Evolutionary conservation across 345 rosid species (phyloP).

Genomic region (Salix arbutifolia): DNA sequence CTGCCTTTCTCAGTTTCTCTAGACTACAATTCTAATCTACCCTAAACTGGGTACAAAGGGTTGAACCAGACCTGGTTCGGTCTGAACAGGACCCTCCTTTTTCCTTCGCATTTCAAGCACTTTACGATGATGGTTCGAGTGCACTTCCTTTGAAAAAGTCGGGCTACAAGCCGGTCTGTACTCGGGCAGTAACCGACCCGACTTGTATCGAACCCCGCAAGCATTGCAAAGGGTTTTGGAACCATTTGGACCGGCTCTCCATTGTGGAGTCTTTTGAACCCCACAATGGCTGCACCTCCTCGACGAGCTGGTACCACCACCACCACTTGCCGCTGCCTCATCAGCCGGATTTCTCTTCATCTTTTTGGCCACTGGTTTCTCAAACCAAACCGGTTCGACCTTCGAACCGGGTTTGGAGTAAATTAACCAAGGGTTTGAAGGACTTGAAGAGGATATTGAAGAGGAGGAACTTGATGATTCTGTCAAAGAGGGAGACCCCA

Average conservation of each 20-base stretch:
- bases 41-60: slow-evolving; percentile 57
- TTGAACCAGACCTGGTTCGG: slow-evolving; percentile 32
- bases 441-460: slow-evolving; percentile 31
- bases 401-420: slow-evolving; percentile 11
- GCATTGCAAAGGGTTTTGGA: slow-evolving; percentile 90
- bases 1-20: neutral
- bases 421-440: slow-evolving; percentile 28
- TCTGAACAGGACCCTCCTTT: slow-evolving; percentile 34
- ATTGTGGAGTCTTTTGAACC: slow-evolving; percentile 88
- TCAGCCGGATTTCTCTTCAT: slow-evolving; percentile 28
- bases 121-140: slow-evolving; percentile 85
- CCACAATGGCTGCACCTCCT: slow-evolving; percentile 91
- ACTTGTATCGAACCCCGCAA: slow-evolving; percentile 85
- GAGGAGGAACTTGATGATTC: slow-evolving; percentile 46
- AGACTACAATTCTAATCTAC: neutral
- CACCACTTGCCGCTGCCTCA: slow-evolving; percentile 1
- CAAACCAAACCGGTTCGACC: slow-evolving; percentile 14
- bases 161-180: slow-evolving; percentile 95
- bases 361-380: slow-evolving; percentile 33
- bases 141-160: slow-evolving; percentile 65
- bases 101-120: slow-evolving; percentile 77
- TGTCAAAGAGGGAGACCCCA: slow-evolving; percentile 49
- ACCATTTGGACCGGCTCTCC: slow-evolving; percentile 92
- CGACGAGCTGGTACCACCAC: slow-evolving; percentile 17
- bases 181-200: slow-evolving; percentile 84